Evolutionary conservation across 1,139 yeast species (phyloP).

Genomic region (Suhomyces kunorum): DNA sequence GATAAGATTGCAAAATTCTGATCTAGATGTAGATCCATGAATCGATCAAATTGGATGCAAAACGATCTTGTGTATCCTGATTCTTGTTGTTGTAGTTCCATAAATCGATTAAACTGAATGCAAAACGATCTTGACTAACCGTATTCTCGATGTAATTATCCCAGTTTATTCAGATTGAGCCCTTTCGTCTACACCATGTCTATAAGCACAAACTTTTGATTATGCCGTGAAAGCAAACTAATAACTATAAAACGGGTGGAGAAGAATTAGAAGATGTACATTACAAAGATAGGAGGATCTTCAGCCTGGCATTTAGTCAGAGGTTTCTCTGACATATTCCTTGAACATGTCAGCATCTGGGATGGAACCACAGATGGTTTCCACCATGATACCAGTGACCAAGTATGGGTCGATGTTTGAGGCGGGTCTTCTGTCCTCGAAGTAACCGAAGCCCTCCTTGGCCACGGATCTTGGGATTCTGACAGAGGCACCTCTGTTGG

Average conservation of each 20-base stretch:
- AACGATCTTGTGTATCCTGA: too few species aligned
- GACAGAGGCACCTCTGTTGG: constrained; percentile 98
- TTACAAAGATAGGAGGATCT: not conserved
- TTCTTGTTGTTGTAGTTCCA: too few species aligned
- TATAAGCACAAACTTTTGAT: constrained; percentile 4
- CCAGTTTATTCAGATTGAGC: too few species aligned
- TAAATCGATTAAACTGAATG: too few species aligned
- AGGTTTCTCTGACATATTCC: constrained; percentile 75
- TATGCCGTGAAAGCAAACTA: constrained; percentile 3
- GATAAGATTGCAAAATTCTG: too few species aligned
- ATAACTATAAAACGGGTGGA: constrained; percentile 1
- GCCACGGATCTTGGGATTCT: constrained; percentile 99
- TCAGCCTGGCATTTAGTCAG: constrained; percentile 24
- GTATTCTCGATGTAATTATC: too few species aligned
- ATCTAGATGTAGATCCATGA: too few species aligned
- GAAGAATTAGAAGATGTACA: constrained; percentile 10
- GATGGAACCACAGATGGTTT: constrained; percentile 93
- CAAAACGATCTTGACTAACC: too few species aligned
- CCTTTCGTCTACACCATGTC: constrained; percentile 1
- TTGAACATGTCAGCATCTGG: constrained; percentile 95
- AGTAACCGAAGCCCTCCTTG: constrained; percentile 96
- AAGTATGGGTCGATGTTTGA: constrained; percentile 98
- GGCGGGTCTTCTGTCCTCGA: constrained; percentile 99
- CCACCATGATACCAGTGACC: constrained; percentile 97
- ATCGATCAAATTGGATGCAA: too few species aligned